These are phyloP conservation scores for Pyracantha coccinea DNA, from an alignment of 331 rosid species.

Conservation along the genomic window DNA sequence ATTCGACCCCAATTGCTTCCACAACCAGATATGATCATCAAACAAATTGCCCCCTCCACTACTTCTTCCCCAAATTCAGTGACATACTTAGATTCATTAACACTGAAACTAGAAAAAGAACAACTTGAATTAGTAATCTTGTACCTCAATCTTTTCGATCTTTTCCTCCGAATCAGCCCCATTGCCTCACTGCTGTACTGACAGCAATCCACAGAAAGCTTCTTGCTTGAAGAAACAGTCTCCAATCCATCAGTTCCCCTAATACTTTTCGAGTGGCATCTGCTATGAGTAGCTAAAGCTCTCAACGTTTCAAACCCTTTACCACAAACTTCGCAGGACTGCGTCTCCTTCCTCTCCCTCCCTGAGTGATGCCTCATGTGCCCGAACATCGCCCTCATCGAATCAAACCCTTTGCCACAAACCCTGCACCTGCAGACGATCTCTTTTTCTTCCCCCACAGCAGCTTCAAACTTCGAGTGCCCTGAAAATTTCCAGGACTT, in stretches of 20 bases:
- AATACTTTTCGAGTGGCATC: conserved; percentile 7
- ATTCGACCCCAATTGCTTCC: conserved; percentile 18
- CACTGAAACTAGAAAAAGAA: conserved; percentile 15
- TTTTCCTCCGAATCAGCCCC: conserved; percentile 22
- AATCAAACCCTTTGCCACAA: conserved; percentile 33
- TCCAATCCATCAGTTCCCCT: background rate
- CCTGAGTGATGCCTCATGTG: conserved; percentile 48
- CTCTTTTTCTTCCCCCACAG: conserved; percentile 1
- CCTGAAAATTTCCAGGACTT: conserved; percentile 36
- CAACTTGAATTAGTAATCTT: conserved; percentile 4
- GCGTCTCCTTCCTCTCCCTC: conserved; percentile 9
- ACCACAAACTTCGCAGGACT: conserved; percentile 22
- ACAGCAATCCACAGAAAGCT: conserved; percentile 2
- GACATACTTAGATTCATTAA: conserved; percentile 10
- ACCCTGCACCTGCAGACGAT: conserved; percentile 17
- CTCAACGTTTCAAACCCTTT: conserved; percentile 22
- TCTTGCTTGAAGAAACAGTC: background rate
- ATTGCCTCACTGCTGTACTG: conserved; percentile 8
- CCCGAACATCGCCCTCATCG: conserved; percentile 37
- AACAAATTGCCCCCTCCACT: conserved; percentile 31
- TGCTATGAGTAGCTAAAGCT: conserved; percentile 18
- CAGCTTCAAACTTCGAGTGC: background rate
- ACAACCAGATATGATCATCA: conserved; percentile 43
- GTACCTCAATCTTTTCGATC: conserved; percentile 38
- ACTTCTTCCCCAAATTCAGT: conserved; percentile 24